A percentile compares a stretch with the other conserved stretches of the same genome.
phyloP scores from a whole-genome alignment of 352 stramenopile genomes.

The Pilasporangium apinafurcum region DNA sequence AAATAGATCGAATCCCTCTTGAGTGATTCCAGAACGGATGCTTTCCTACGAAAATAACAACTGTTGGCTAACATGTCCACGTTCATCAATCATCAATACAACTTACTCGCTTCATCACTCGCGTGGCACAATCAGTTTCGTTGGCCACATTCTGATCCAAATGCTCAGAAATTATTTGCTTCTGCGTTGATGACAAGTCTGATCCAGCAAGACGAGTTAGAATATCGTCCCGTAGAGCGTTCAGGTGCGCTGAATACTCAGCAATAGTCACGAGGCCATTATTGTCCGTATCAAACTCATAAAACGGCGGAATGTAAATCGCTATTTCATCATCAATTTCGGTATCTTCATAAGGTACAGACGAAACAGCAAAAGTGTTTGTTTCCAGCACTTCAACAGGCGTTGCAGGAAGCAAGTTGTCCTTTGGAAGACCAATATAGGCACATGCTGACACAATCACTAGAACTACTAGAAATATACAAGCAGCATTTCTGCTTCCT shows the following conservation, averaged over 20 bases:
- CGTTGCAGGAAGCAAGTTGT: no score
- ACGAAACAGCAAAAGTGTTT: no score
- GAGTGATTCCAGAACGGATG: not conserved
- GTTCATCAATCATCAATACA: not conserved
- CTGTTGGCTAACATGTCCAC: not conserved
- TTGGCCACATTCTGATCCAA: slow-evolving; percentile 3
- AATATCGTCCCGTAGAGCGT: not conserved
- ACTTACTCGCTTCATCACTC: slow-evolving; percentile 3
- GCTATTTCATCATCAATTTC: no score
- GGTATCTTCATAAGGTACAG: no score
- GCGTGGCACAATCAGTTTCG: slow-evolving; percentile 6
- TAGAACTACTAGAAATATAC: no score
- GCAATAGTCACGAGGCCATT: slow-evolving; percentile 4
- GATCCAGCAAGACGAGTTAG: slow-evolving; percentile 2
- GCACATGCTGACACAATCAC: no score
- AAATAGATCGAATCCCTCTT: slow-evolving; percentile 7
- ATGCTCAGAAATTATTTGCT: slow-evolving; percentile 7
- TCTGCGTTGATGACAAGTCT: slow-evolving; percentile 1
- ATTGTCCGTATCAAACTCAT: slow-evolving; percentile 3
- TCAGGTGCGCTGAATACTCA: slow-evolving; percentile 6
- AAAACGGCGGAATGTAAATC: slow-evolving; percentile 7
- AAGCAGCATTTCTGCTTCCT: no score
- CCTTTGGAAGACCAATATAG: no score
- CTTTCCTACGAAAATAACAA: slow-evolving; percentile 2
- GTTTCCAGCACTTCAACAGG: no score